Evolutionary conservation across 177 flowering plant species (phyloP).

Genomic region (Vitis hybrid): DNA sequence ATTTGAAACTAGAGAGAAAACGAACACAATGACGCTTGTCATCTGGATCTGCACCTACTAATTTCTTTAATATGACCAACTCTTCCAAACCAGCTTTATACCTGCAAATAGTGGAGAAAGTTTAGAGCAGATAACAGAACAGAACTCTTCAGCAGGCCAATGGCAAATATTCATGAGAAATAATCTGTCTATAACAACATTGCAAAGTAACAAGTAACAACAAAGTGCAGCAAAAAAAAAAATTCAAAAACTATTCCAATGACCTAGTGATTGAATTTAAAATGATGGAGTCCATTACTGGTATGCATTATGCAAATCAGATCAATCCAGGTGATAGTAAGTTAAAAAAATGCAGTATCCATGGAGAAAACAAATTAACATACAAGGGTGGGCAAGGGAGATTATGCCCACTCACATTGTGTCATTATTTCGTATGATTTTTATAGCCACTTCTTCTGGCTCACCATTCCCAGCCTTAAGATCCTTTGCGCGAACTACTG

Average conservation of each 20-base stretch:
- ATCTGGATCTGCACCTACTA: slow-evolving; percentile 92
- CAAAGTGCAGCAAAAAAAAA: too few species aligned
- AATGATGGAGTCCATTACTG: too few species aligned
- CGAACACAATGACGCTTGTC: slow-evolving; percentile 96
- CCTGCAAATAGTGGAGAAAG: slow-evolving; percentile 36
- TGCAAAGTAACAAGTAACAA: too few species aligned
- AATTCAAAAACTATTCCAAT: too few species aligned
- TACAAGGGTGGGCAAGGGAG: not conserved
- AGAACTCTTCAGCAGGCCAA: too few species aligned
- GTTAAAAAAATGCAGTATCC: too few species aligned
- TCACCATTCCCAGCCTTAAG: slow-evolving; percentile 75
- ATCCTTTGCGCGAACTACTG: slow-evolving; percentile 97
- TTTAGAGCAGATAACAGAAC: too few species aligned
- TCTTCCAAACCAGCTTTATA: slow-evolving; percentile 88
- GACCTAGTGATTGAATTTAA: too few species aligned
- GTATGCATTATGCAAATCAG: too few species aligned
- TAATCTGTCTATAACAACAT: too few species aligned
- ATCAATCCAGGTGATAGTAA: too few species aligned
- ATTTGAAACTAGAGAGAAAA: slow-evolving; percentile 89
- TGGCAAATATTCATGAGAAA: too few species aligned
- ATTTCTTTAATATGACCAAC: slow-evolving; percentile 77
- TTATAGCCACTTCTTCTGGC: slow-evolving; percentile 93
- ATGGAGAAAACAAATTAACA: not conserved
- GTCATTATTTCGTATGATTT: slow-evolving; percentile 93
- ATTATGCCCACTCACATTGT: slow-evolving; percentile 65